Conservation (phyloP, 2,329 filamentous ascomycete species). For the Hypocreales sp. region DNA sequence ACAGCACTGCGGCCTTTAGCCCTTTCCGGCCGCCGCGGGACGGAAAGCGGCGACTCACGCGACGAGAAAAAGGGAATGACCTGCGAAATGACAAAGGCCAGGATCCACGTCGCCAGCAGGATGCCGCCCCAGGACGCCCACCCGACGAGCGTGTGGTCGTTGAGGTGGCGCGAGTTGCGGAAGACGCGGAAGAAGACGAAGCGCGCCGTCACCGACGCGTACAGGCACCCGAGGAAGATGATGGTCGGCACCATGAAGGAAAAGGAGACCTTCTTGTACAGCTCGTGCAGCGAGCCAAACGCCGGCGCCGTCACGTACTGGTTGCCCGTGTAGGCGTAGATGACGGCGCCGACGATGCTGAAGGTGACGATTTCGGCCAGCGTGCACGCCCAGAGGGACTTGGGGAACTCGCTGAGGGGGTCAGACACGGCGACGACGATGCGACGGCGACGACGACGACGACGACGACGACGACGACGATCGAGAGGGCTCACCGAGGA, state of each 20-base stretch:
- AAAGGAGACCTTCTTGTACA: slow-evolving; percentile 79
- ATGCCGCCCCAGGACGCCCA: slow-evolving; percentile 71
- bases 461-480: no score
- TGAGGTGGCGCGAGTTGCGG: slow-evolving; percentile 63
- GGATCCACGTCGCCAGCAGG: slow-evolving; percentile 54
- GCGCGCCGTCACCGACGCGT: slow-evolving; percentile 76
- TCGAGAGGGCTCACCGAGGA: slow-evolving; percentile 23
- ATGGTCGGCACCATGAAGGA: slow-evolving; percentile 93
- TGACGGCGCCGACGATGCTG: slow-evolving; percentile 61
- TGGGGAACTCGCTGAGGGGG: slow-evolving; percentile 59
- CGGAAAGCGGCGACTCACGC: no score
- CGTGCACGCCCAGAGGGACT: slow-evolving; percentile 82
- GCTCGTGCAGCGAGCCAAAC: slow-evolving; percentile 65
- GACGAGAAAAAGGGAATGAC: slow-evolving; percentile 89
- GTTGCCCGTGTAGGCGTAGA: slow-evolving; percentile 79
- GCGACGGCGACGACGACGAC: no score
- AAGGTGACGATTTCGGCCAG: slow-evolving; percentile 80
- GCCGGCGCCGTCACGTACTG: slow-evolving; percentile 81
- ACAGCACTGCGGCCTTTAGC: no score
- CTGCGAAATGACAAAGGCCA: slow-evolving; percentile 85
- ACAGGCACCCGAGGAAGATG: slow-evolving; percentile 81
- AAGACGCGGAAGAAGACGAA: slow-evolving; percentile 90
- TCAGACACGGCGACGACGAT: slow-evolving; percentile 3
- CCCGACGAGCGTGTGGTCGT: slow-evolving; percentile 63
- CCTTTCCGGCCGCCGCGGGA: no score